phyloP scores from a whole-genome alignment of 2,329 filamentous ascomycete species.

The Thielaviopsis ethacetica region DNA sequence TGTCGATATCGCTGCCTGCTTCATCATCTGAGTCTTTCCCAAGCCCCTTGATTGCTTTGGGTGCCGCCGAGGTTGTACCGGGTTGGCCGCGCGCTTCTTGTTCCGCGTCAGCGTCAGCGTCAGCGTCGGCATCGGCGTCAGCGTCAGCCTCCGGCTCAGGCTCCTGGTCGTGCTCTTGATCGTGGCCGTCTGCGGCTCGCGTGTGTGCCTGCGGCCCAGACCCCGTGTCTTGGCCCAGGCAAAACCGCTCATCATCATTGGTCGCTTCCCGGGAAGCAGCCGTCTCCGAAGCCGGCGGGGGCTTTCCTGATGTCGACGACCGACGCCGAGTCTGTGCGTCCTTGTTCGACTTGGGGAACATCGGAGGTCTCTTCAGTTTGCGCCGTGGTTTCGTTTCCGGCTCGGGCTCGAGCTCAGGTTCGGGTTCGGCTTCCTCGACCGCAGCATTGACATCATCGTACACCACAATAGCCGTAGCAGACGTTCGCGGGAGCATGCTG shows the following conservation, averaged over 20 bases:
- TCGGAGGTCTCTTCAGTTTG: constrained; percentile 6
- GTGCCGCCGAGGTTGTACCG: no score
- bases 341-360: constrained; percentile 6
- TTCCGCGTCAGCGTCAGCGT: constrained; percentile 16
- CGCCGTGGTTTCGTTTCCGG: constrained; percentile 2
- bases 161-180: not conserved
- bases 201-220: constrained; percentile 11
- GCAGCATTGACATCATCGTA: constrained; percentile 90
- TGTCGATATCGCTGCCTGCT: constrained; percentile 56
- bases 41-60: constrained; percentile 18
- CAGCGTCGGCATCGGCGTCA: constrained; percentile 18
- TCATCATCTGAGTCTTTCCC: constrained; percentile 55
- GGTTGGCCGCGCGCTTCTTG: no score
- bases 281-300: not conserved
- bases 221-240: not conserved
- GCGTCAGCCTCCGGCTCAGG: constrained; percentile 9
- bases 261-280: not conserved
- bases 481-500: constrained; percentile 68
- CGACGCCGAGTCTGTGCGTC: not conserved
- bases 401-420: constrained; percentile 4
- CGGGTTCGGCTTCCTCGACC: constrained; percentile 58
- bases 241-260: not conserved
- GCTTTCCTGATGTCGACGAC: not conserved
- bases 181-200: not conserved
- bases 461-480: constrained; percentile 86